Evolutionary conservation across 2,329 filamentous ascomycete genomes (phyloP), one percentile per base, ranked within the genome.

Genomic region (Coleophoma crateriformis): DNA sequence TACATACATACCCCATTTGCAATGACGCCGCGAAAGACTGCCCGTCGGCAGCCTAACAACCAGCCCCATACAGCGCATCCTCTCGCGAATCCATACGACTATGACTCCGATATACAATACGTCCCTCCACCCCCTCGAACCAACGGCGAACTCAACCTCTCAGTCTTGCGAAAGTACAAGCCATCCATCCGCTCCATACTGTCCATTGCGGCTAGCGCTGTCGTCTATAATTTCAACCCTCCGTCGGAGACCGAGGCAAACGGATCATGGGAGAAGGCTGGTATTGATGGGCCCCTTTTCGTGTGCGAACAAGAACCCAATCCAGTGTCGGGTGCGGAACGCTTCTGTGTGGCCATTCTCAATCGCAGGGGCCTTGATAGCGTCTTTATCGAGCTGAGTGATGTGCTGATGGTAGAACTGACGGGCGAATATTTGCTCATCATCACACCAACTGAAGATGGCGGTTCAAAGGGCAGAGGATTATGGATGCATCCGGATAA

Each of bases 211-310:
- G 85, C 88, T 33, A 95, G 92, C 61, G 87, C 88, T 22, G 88
- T 94, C 34, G 79, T 96, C 57, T 97, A 96, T 74, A 80, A 79
- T 44, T 94, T 95, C 71, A 81, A 77, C 54, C 75, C 81, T 43
- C 69, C 81, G 3, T 27, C 27, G 2, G 27, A 27, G 27, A 27
- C 27, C 27, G 27, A 27, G 27, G 27, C 27, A 7, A 27, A 27
- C 6, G 73, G 79, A 47, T 71, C 75, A 52, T 97, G 94, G 94
- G 87, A 94, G 64, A 95, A 95, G 73, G 81, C 80, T 42, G 87
- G 85, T 49, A 79, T 91, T 11, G 91, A 96, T 68, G 94, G 94
- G 37, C 88, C 89, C 12, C 74, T 97, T 56, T 99, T 97, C 67
- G 81, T 97, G 47, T 95, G 88, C 73, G 78, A 87, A 55, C 76